phyloP scores from a whole-genome alignment of 2,329 filamentous ascomycete genomes.

The Teratosphaeria nubilosa region DNA sequence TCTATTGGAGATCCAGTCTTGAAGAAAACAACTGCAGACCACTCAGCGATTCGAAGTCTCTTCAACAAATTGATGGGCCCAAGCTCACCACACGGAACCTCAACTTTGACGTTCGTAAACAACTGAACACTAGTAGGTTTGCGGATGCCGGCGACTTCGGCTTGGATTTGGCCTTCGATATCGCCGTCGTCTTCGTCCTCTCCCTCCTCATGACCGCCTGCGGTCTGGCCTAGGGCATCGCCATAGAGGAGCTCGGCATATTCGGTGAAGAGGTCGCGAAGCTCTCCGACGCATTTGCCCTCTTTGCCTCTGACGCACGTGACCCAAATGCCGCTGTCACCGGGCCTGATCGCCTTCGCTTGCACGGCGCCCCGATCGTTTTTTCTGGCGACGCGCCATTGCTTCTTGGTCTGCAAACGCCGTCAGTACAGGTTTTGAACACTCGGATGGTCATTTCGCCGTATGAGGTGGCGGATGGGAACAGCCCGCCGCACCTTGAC shows the following conservation, averaged over 20 bases:
- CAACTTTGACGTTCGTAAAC: constrained; percentile 44
- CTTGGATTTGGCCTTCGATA: constrained; percentile 62
- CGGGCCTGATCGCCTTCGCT: constrained; percentile 45
- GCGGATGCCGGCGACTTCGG: constrained; percentile 58
- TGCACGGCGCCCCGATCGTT: constrained; percentile 19
- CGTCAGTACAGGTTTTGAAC: background rate
- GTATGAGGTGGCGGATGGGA: background rate
- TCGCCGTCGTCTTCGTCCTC: constrained; percentile 40
- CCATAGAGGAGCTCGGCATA: constrained; percentile 52
- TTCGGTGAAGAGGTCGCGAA: constrained; percentile 54
- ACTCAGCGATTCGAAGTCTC: background rate
- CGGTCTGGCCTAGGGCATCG: constrained; percentile 28
- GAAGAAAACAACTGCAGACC: constrained; percentile 46
- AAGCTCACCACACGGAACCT: constrained; percentile 44
- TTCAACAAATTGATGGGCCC: background rate
- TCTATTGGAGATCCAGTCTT: constrained; percentile 47
- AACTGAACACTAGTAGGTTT: constrained; percentile 38
- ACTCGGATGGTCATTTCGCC: background rate
- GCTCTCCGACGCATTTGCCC: constrained; percentile 57
- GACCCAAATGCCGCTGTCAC: constrained; percentile 67
- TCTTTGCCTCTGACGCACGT: constrained; percentile 66
- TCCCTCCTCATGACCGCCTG: constrained; percentile 18
- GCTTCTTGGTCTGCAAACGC: constrained; percentile 30
- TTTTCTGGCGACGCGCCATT: constrained; percentile 32
- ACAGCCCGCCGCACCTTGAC: constrained; percentile 24